Conservation (phyloP, 306 rosid species). For the Elaeagnus macrophylla region DNA sequence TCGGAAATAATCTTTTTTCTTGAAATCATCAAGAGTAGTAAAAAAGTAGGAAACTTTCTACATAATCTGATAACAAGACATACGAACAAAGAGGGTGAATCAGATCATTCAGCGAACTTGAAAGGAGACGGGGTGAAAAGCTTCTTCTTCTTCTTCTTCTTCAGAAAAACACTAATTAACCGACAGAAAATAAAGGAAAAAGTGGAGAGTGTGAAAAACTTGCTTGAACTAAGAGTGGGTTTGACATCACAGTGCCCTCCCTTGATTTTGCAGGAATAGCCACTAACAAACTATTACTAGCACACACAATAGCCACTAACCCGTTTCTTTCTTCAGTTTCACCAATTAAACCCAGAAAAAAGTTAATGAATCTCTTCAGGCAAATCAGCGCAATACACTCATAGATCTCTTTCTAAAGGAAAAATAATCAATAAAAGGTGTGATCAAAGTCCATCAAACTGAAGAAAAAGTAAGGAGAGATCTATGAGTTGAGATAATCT, state of each 20-base stretch:
- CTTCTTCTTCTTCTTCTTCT: no score
- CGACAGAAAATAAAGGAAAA: no score
- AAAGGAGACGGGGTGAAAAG: no score
- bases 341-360: constrained; percentile 47
- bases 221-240: no score
- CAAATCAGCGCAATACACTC: constrained; percentile 16
- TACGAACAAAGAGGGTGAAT: not conserved
- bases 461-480: constrained; percentile 4
- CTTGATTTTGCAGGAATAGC: no score
- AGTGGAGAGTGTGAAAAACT: no score
- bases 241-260: no score
- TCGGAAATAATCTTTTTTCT: no score
- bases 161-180: no score
- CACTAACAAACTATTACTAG: no score
- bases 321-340: constrained; percentile 22
- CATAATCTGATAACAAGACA: not conserved
- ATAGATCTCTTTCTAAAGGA: constrained; percentile 7
- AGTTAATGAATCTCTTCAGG: constrained; percentile 17
- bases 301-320: no score
- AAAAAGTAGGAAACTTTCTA: not conserved
- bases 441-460: constrained; percentile 15
- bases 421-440: constrained; percentile 11
- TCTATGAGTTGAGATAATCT: no score
- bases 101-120: not conserved
- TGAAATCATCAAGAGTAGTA: not conserved